Evolutionary conservation across 352 stramenopile species (phyloP), one percentile per base, ranked within the genome.

Genomic region (Phytophthora pseudosyringae): DNA sequence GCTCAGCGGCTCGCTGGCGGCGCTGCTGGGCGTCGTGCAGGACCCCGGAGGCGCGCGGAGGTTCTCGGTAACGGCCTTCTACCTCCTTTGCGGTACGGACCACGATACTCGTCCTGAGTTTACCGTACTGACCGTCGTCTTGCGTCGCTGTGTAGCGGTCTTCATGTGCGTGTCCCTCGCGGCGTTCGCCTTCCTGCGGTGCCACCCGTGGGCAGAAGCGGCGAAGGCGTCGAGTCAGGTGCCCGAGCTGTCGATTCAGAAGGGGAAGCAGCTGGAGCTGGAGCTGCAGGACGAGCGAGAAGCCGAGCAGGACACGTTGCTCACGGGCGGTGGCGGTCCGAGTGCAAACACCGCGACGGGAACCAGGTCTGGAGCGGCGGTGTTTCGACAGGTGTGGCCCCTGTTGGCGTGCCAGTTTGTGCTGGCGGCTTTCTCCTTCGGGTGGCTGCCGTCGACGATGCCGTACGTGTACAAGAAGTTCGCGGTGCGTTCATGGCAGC

Each of bases 401-500:
- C 69, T 75, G 18, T 51, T 92, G 7, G 47, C 66, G 3, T 92
- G 81, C 38, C 81, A 90, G 36, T 76, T 80, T 21, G 18, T 84
- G 1, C 61, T 92, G 28, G 80, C 81, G 0, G 79, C 79, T 2
- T 86, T 92, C 48, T 83, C 75, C 5, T 92, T 88, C 53, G 83
- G 81, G 11, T 76, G 86, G 35, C 61, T 92, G 10, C 81, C 83
- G 7, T 90, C 81, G 8, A 70, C 87, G n/a, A 87, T 90, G 81
- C 76, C 83, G 1, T 92, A 85, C 50, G 77, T 89, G 21, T 89
- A 88, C 71, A 83, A 78, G 49, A 89, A 88, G 35, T 92, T 84
- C 44, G 69, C 80, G 62, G 83, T 91, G 67, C 38, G 75, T 59
- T n/a, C n/a, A n/a, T n/a, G n/a, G n/a, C n/a, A n/a, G n/a, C n/a